These are phyloP conservation scores for Blepharisma stoltei DNA, from an alignment of 73 alveolate species.

Conservation along the genomic window DNA sequence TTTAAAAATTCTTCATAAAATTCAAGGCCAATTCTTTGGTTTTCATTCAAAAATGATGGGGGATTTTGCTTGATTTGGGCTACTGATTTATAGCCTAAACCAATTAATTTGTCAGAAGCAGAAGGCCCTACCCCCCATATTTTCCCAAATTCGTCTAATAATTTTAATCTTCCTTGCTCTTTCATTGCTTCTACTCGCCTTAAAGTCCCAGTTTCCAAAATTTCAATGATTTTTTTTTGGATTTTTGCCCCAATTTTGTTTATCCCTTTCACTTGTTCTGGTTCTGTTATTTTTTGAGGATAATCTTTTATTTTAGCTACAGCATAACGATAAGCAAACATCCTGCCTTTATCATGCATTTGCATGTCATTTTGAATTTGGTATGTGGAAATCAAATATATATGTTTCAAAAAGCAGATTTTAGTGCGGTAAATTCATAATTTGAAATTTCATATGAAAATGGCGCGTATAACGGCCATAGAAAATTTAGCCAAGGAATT, in stretches of 20 bases:
- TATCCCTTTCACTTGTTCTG: slow-evolving; percentile 53
- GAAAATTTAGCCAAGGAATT: too few relatives aligned
- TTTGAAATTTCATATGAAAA: too few relatives aligned
- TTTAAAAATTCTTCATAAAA: slow-evolving; percentile 80
- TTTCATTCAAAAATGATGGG: slow-evolving; percentile 56
- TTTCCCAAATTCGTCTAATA: slow-evolving; percentile 62
- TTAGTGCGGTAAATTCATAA: too few relatives aligned
- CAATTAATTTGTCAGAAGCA: slow-evolving; percentile 78
- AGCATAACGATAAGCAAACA: slow-evolving; percentile 72
- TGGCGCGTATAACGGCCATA: too few relatives aligned
- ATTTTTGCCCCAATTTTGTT: slow-evolving; percentile 81
- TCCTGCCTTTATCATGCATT: slow-evolving; percentile 76
- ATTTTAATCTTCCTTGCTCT: slow-evolving; percentile 68
- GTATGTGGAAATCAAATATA: too few relatives aligned
- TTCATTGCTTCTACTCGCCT: slow-evolving; percentile 64
- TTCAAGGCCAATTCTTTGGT: slow-evolving; percentile 77
- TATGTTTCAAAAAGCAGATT: too few relatives aligned
- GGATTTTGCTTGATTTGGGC: slow-evolving; percentile 68
- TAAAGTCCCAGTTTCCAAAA: slow-evolving; percentile 82
- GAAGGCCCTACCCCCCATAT: slow-evolving; percentile 96
- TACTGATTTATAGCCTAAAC: slow-evolving; percentile 76
- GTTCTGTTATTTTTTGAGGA: slow-evolving; percentile 47
- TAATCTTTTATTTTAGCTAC: slow-evolving; percentile 47
- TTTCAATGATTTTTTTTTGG: slow-evolving; percentile 84
- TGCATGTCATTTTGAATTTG: too few relatives aligned